These are phyloP conservation scores for Tetracentron sinense DNA, from an alignment of 164 flowering plant species.

Conservation along the genomic window DNA sequence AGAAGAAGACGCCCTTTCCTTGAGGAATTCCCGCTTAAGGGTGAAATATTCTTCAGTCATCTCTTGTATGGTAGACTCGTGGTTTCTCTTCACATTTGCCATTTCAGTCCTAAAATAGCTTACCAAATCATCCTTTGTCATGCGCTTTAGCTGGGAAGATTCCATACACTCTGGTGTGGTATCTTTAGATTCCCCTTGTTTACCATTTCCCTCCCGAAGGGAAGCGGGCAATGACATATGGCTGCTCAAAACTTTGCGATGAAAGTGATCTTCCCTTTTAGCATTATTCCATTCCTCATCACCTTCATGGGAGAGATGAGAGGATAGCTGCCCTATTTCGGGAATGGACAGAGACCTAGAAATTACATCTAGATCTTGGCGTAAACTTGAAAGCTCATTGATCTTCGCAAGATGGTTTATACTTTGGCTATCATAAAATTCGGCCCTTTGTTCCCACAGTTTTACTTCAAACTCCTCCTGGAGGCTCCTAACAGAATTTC, in stretches of 20 bases:
- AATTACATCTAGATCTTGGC: conserved; percentile 50
- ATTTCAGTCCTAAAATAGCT: conserved; percentile 49
- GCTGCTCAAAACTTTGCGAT: conserved; percentile 35
- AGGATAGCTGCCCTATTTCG: conserved; percentile 41
- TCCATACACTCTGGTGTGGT: conserved; percentile 43
- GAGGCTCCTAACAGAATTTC: conserved; percentile 30
- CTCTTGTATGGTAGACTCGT: conserved; percentile 53
- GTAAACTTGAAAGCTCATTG: conserved; percentile 49
- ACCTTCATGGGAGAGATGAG: conserved; percentile 48
- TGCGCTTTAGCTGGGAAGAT: conserved; percentile 35
- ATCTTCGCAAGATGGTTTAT: conserved; percentile 32
- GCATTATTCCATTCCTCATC: conserved; percentile 30
- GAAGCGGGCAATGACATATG: conserved; percentile 21
- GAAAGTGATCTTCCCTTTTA: conserved; percentile 36
- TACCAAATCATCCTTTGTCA: conserved; percentile 52
- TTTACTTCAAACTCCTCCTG: conserved; percentile 40
- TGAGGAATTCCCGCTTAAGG: conserved; percentile 57
- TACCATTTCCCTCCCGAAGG: conserved; percentile 45
- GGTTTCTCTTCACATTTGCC: conserved; percentile 63
- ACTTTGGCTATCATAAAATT: conserved; percentile 19
- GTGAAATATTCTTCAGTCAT: conserved; percentile 54
- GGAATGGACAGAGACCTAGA: conserved; percentile 36
- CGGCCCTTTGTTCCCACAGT: conserved; percentile 31
- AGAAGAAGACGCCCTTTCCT: conserved; percentile 44
- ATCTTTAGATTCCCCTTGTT: conserved; percentile 30